Conservation (phyloP, 2,329 filamentous ascomycete species). For the Penicillium sp. region DNA sequence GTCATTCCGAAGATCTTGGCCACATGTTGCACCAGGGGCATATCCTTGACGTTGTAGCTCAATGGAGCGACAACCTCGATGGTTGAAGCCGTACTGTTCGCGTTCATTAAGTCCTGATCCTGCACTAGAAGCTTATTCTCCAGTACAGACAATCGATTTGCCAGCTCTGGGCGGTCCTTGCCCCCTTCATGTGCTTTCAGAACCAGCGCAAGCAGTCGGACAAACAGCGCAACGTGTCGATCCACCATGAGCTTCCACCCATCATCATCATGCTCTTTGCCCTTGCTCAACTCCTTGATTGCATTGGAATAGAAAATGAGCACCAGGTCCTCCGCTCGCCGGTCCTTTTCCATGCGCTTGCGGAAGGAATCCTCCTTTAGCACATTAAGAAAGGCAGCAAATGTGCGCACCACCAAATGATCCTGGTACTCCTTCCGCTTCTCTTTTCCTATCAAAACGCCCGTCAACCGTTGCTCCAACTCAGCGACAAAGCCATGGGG, state of each 20-base stretch:
- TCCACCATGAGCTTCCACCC: conserved; percentile 90
- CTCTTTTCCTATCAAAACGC: conserved; percentile 79
- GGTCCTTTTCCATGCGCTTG: conserved; percentile 90
- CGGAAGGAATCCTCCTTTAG: conserved; percentile 87
- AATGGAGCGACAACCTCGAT: conserved; percentile 81
- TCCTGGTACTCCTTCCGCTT: conserved; percentile 86
- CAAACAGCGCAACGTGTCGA: conserved; percentile 90
- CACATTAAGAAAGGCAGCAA: conserved; percentile 90
- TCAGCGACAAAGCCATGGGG: conserved; percentile 70
- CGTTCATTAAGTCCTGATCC: conserved; percentile 80
- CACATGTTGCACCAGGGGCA: conserved; percentile 88
- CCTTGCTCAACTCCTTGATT: conserved; percentile 83
- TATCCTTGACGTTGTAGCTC: conserved; percentile 93
- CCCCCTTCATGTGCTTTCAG: conserved; percentile 82
- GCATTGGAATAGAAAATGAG: conserved; percentile 96
- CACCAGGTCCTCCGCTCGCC: conserved; percentile 86
- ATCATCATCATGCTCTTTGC: conserved; percentile 75
- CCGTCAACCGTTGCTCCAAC: conserved; percentile 75
- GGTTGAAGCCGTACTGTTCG: conserved; percentile 59
- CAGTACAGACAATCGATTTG: conserved; percentile 72
- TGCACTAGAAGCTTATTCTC: conserved; percentile 94
- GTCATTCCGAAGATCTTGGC: conserved; percentile 81
- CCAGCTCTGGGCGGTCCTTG: conserved; percentile 80
- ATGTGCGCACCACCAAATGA: conserved; percentile 85
- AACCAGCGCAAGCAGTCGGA: conserved; percentile 78